Base-by-base conservation (phyloP, 2,329 filamentous ascomycete genomes). In the Rhexocercosporidium sp. region DNA sequence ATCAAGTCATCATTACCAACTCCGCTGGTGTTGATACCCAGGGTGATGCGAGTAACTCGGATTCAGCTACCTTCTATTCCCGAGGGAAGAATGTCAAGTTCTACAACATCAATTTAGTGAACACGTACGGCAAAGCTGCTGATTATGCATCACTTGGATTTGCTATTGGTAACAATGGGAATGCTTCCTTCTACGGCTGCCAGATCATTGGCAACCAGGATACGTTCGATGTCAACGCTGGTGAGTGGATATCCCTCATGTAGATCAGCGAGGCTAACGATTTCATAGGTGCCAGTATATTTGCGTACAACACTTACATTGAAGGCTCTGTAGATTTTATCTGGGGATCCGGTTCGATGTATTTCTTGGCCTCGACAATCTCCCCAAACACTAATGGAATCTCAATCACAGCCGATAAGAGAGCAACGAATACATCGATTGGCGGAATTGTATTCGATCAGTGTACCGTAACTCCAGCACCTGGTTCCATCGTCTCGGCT, bases 121-220 rank as follows among this genome's bases (percentile, higher is more conserved):
- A 64, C 18, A 59, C 62, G 5, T 64, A 49, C 22, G 62, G 62
- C 12, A 59, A 53, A 31, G 54, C 53, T 11, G 29, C 39, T 49
- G 41, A 64, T 39, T 64, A 64, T 41, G 62, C 62, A 3, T 64
- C 62, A 1, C 62, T 64, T 25, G 53, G 41, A 5, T 64, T 64
- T 20, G 39, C 62, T 14, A 84, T 2, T 86, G 85, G 84, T 71
- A 73, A 8, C 71, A 76, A 37, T 87, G 85, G 85, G 77, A 77
- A 39, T 76, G 68, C 18, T 37, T 64, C 62, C 11, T 64, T 64
- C 25, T 64, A 64, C 29, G 53, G 53, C 7, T 64, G 53, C 16
- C 51, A 64, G 46, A 51, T 64, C 20, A 29, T 64, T 16, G 62
- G 62, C 6, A 64, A 64, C 29, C 62, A 64, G 27, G 62, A 64